Evolutionary conservation across 345 rosid species (phyloP), one percentile per base, ranked within the genome.

Genomic region (Carallia pectinifolia): DNA sequence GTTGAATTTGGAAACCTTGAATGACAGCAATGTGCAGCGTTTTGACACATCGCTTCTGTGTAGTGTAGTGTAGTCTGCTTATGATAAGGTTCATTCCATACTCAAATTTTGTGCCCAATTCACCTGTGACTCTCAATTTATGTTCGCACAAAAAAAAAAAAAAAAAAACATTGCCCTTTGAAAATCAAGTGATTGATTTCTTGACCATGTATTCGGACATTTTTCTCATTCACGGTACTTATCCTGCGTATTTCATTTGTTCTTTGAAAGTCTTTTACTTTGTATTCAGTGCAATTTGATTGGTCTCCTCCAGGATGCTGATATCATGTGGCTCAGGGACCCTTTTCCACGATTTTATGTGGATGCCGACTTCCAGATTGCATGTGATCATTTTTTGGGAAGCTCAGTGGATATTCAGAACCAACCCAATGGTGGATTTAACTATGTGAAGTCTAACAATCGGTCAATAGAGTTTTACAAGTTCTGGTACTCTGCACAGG

Each of bases 291-390:
- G 34, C 58, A 17, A 13, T 70, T 65, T 58, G 33, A 53, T 69
- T 36, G 56, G 40, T 69, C 18, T 69, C 50, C 64, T 81, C 60
- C 83, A 92, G 97, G 97, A 92, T 84, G 96, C 90, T 74, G 97
- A 92, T 87, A 72, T 92, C 81, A 85, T 92, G 96, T 92, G 97
- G 97, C 87, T 92, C 77, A 85, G 97, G 76, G 82, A 88, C 75
- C 97, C 97, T 40, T 88, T 90, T 80, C 83, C 83, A 2, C 81
- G 76, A 76, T 89, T 92, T 79, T 85, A 83, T 80, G 58, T 44
- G 27, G 89, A 85, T 75, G 87, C 76, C 19, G 96, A 91, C 82
- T 86, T 91, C 77, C 93, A 92, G 84, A 85, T 88, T 76, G 96
- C 97, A 31, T 92, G 97, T 54, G 97, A 92, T 73, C 84, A 84